Evolutionary conservation across 108 stramenopile genomes (phyloP).

Genomic region (Pseudonitzschia pungens): DNA sequence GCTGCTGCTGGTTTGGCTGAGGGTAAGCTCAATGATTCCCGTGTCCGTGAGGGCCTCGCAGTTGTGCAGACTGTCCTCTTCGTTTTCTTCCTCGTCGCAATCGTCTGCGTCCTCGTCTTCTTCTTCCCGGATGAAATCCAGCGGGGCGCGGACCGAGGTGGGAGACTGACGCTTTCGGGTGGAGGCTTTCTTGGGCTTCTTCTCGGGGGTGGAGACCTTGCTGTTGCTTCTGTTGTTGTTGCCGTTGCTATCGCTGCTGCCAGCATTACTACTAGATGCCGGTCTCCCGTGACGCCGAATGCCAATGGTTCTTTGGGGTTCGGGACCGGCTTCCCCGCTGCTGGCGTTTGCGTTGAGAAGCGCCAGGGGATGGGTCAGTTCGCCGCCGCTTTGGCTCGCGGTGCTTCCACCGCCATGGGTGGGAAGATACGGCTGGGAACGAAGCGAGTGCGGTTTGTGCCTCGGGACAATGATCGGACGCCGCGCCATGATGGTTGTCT

Average conservation of each 20-base stretch:
- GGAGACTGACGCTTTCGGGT: not conserved
- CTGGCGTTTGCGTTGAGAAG: not conserved
- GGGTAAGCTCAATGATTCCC: too few relatives aligned
- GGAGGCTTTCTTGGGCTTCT: not conserved
- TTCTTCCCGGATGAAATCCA: not conserved
- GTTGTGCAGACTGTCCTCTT: too few relatives aligned
- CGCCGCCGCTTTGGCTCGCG: not conserved
- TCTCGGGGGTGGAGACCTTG: not conserved
- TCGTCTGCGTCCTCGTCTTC: not conserved
- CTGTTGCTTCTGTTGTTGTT: not conserved
- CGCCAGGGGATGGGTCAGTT: not conserved
- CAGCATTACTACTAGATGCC: too few relatives aligned
- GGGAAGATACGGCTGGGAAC: not conserved
- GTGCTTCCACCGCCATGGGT: not conserved
- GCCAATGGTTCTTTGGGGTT: not conserved
- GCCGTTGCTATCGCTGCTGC: not conserved
- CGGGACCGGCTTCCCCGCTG: not conserved
- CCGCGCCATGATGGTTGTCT: not conserved
- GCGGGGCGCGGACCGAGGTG: not conserved
- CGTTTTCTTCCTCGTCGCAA: not conserved
- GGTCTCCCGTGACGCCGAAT: not conserved
- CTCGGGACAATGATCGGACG: not conserved
- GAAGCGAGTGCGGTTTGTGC: not conserved
- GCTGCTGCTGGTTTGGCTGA: not conserved
- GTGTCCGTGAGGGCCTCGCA: too few relatives aligned